phyloP scores from a whole-genome alignment of 768 basidiomycete species.

The Leccinum variicolor region DNA sequence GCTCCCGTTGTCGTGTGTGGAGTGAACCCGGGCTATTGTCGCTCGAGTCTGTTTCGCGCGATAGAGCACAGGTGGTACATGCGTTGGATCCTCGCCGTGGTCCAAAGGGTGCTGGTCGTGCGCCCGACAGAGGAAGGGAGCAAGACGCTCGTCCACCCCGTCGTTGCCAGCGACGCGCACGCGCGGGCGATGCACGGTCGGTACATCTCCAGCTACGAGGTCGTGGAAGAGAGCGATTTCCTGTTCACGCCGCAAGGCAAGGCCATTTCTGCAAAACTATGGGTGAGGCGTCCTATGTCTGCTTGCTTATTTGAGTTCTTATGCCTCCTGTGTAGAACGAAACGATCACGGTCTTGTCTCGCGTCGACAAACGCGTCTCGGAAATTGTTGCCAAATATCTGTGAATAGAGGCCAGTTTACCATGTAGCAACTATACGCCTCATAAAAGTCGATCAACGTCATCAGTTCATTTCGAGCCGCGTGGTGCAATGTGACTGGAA shows the following conservation, averaged over 20 bases:
- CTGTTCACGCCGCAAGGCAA: constrained; percentile 27
- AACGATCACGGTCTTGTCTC: constrained; percentile 15
- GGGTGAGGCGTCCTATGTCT: constrained; percentile 19
- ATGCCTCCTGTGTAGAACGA: constrained; percentile 3
- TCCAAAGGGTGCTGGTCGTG: constrained; percentile 13
- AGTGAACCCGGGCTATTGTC: constrained; percentile 32
- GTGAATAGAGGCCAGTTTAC: not conserved
- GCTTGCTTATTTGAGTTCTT: not conserved
- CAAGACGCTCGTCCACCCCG: constrained; percentile 30
- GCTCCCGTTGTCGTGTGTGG: constrained; percentile 25
- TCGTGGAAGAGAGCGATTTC: constrained; percentile 28
- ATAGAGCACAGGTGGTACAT: constrained; percentile 8
- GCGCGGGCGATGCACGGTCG: constrained; percentile 19
- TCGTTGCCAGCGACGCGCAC: constrained; percentile 12
- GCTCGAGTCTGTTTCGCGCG: constrained; percentile 25
- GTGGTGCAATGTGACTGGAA: not conserved
- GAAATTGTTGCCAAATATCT: constrained; percentile 15
- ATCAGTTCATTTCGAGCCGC: not conserved
- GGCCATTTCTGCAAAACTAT: constrained; percentile 23
- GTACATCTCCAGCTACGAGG: constrained; percentile 22
- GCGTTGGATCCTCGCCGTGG: not conserved
- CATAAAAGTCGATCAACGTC: not conserved
- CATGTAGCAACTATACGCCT: no score
- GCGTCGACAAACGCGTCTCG: constrained; percentile 12
- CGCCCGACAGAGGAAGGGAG: constrained; percentile 32